Evolutionary conservation across 805 yeast species (phyloP), one percentile per base, ranked within the genome.

Genomic region (Suhomyces xylopsoci): DNA sequence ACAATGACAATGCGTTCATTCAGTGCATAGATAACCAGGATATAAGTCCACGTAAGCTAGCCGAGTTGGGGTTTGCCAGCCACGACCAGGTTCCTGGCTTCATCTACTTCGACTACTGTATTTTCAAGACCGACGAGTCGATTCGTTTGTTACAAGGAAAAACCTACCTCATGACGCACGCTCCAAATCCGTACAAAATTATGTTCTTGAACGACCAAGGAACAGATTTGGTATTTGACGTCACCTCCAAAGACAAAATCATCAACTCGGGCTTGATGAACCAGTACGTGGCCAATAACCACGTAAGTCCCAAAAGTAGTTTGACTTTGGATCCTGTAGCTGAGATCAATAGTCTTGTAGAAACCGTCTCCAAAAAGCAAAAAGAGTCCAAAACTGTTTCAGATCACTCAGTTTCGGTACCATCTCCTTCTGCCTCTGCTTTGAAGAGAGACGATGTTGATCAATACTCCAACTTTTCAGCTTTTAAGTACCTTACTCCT

Each of bases 191-290:
- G 2, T 42, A 15, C 28, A 49, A 61, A 52, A 70, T 69, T 25
- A 58, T 69, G 3, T 60, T 69, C 1, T 55, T 69, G 49, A 61
- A 59, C 43, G 61, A 56, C 19, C 40, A 34, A 14, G 53, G 56
- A 10, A 57, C 58, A 5, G 67, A 51, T 67, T 69, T 50, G 58
- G 54, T 38, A 62, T 63, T 17, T 9, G 59, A 58, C 44, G 34
- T 44, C 9, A 25, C 48, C 20, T 47, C 49, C 36, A 48, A 51
- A 12, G 43, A 64, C 47, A 58, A 63, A 51, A 68, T 78, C 59
- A 55, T 70, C 3, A 65, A 67, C 51, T 65, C 73, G 32, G 75
- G 71, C 1, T 20, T 78, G 43, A 68, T 72, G 49, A 63, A 69
- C 20, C 59, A 63, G 14, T 77, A 57, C 57, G 51, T 71, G 22